Evolutionary conservation across 2,329 filamentous ascomycete genomes (phyloP).

Genomic region (Xylariaceae sp.): DNA sequence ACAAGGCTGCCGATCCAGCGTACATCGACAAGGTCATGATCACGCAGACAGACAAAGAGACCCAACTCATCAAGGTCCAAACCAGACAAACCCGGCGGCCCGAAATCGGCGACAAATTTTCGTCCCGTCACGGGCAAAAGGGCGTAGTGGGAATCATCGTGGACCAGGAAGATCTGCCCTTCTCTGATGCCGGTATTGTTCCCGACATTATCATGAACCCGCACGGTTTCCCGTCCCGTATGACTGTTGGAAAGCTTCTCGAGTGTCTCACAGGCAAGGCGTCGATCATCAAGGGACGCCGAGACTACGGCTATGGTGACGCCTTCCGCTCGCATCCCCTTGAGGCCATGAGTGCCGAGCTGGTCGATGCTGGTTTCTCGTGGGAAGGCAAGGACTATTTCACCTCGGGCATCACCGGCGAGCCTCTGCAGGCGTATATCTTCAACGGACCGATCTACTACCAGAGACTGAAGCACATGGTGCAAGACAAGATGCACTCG

Average conservation of each 20-base stretch:
- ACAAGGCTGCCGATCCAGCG: slow-evolving; percentile 75
- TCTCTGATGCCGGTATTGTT: slow-evolving; percentile 83
- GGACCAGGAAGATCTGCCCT: slow-evolving; percentile 94
- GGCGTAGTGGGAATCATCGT: slow-evolving; percentile 96
- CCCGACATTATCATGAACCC: slow-evolving; percentile 99
- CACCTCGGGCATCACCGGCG: slow-evolving; percentile 90
- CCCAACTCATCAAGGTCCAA: slow-evolving; percentile 84
- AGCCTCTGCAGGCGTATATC: slow-evolving; percentile 89
- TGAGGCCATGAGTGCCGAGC: slow-evolving; percentile 79
- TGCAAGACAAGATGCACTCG: slow-evolving; percentile 99
- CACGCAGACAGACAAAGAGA: slow-evolving; percentile 81
- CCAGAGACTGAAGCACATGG: slow-evolving; percentile 99
- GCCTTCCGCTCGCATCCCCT: slow-evolving; percentile 77
- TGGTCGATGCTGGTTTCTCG: slow-evolving; percentile 84
- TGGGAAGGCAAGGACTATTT: slow-evolving; percentile 98
- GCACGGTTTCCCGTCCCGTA: slow-evolving; percentile 97
- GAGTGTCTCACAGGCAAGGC: slow-evolving; percentile 94
- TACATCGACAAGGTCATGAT: slow-evolving; percentile 98
- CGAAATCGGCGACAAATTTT: slow-evolving; percentile 97
- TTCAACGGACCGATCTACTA: slow-evolving; percentile 99
- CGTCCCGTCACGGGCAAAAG: slow-evolving; percentile 95
- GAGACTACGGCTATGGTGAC: slow-evolving; percentile 80
- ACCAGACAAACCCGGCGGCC: slow-evolving; percentile 93
- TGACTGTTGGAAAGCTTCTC: slow-evolving; percentile 98
- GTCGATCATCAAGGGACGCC: slow-evolving; percentile 74